Evolutionary conservation across 352 stramenopile species (phyloP), one percentile per base, ranked within the genome.

Genomic region (Phytopythium mirpurense): DNA sequence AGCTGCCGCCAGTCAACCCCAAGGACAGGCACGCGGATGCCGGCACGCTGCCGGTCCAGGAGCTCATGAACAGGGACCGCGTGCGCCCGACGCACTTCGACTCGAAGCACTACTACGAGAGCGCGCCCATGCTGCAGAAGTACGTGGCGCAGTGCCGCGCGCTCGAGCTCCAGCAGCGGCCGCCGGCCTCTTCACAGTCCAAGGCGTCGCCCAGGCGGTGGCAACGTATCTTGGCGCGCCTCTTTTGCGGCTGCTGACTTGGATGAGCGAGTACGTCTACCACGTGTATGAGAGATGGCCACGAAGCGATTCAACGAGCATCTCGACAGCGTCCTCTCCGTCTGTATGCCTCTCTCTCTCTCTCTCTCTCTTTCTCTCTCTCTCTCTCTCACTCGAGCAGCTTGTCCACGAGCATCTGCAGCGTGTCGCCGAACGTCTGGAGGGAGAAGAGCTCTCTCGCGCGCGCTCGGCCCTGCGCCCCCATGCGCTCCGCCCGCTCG

Each of bases 81-180:
- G 73, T 93, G 43, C 73, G 81, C 7, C 69, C 75, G 24, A 82
- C 73, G 24, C 79, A 79, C 47, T 91, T 92, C 52, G 83, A 93
- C 44, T 90, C 78, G n/a, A 83, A 74, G 40, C 83, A 93, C 49
- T 93, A 93, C 54, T 93, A 93, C 60, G 83, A 93, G 54, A 81
- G 88, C 41, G 78, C 83, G 11, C 83, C 83, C 1, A 90, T 93
- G 80, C 60, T 93, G 48, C 80, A 93, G 59, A 93, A 93, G 52
- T 93, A 93, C 55, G 74, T 93, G 37, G 73, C 65, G 9, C 76
- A 88, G 14, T 91, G 77, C 44, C 77, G 80, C 3, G 80, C 87
- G 21, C 58, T 84, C 45, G 56, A 88, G 45, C 51, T 57, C 45
- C 19, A 68, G 37, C 56, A 63, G 46, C 56, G 57, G 16, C 55